Base-by-base conservation (phyloP, 2,329 filamentous ascomycete genomes). In the Stemphylium beticola region DNA sequence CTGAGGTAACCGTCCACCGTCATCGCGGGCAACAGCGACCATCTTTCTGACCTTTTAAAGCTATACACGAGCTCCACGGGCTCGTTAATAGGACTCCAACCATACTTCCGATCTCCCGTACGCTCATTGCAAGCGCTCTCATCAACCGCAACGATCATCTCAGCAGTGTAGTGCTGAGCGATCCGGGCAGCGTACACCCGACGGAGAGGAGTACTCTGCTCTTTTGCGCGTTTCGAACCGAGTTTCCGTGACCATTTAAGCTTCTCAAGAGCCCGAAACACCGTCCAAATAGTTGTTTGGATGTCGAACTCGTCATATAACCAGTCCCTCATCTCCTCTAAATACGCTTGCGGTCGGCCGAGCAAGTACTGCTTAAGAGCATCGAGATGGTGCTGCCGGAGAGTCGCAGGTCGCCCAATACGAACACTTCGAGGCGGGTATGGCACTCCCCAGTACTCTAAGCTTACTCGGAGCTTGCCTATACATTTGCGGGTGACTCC, bases 91-190 rank as follows among this genome's bases (percentile, higher is more conserved):
- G 48, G 53, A 37, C 26, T 12, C 44, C 24, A 60, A 14, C 49
- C 42, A 40, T 57, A 54, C 26, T 61, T 58, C 24, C 56, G 32
- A 42, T 59, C 42, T n/a, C 52, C 49, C 11, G 56, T 59, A 38
- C 43, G 42, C 53, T 62, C 47, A 43, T 62, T 57, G 29, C 38
- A 51, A 39, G 43, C 47, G n/a, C 44, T 51, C 51, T 60, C 42
- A 49, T 62, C 49, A 5, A 62, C 3, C 24, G 47, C 43, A 18
- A 59, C 40, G 10, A 60, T 39, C 42, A 55, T 42, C 22, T 61
- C 57, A n/a, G 44, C 51, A 1, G 41, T 57, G 20, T 55, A 57
- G 32, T 38, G 4, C 15, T 20, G 17, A 17, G 24, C 24, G 4
- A 26, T 26, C 4, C 24, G 24, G 8, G 24, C 24, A 9, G 24